phyloP scores from a whole-genome alignment of 2,329 filamentous ascomycete genomes.

The Fonsecaea multimorphosa region DNA sequence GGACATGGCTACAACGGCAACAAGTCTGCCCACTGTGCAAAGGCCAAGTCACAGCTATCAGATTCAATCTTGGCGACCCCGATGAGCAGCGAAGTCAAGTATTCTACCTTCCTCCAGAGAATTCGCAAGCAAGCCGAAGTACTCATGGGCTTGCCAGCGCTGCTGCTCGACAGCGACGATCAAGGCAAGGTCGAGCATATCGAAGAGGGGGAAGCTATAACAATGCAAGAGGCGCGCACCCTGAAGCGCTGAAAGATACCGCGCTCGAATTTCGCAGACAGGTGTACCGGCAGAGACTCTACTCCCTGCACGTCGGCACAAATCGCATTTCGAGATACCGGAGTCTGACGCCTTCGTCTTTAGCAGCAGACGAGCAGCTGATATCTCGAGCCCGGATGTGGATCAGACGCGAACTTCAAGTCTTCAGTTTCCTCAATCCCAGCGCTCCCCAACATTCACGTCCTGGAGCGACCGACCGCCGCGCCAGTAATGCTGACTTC shows the following conservation, averaged over 20 bases:
- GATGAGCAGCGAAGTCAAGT: constrained; percentile 32
- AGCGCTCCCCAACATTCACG: constrained; percentile 35
- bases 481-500: constrained; percentile 77
- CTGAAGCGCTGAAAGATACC: constrained; percentile 39
- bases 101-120: constrained; percentile 42
- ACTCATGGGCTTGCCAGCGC: not conserved
- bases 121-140: constrained; percentile 19
- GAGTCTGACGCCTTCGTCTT: constrained; percentile 71
- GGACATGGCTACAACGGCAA: constrained; percentile 78
- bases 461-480: constrained; percentile 42
- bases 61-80: constrained; percentile 64
- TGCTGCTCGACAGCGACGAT: constrained; percentile 22
- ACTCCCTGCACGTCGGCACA: constrained; percentile 80
- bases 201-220: constrained; percentile 25
- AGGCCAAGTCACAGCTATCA: constrained; percentile 62
- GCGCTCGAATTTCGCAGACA: constrained; percentile 68
- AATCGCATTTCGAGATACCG: constrained; percentile 78
- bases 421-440: constrained; percentile 73
- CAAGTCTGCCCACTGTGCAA: constrained; percentile 81
- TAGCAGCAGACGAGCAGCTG: constrained; percentile 69
- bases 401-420: constrained; percentile 80
- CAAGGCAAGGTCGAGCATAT: constrained; percentile 20
- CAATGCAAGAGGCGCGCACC: constrained; percentile 30
- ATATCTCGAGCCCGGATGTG: constrained; percentile 79
- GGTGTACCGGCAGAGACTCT: constrained; percentile 75